Percentiles rank a stretch among this genome's conserved stretches.
These are phyloP conservation scores for Conoideocrella luteorostrata DNA, from an alignment of 2,329 filamentous ascomycete species.

Conservation along the genomic window DNA sequence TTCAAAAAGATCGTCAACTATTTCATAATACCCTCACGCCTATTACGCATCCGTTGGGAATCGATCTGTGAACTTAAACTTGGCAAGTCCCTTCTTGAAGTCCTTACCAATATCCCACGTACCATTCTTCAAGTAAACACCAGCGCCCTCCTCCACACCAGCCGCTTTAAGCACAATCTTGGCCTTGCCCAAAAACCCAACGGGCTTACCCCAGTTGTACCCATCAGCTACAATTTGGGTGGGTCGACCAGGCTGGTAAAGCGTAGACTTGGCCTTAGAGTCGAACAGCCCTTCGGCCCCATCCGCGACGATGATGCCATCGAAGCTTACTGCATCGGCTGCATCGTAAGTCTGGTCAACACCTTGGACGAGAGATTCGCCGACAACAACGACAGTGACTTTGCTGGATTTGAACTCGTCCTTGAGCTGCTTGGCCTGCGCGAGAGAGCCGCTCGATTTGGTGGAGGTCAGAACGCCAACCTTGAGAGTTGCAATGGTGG, in stretches of 20 bases:
- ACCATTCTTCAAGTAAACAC: slow-evolving; percentile 32
- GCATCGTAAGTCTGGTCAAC: slow-evolving; percentile 60
- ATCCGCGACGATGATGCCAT: slow-evolving; percentile 54
- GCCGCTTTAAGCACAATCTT: slow-evolving; percentile 31
- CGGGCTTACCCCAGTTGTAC: slow-evolving; percentile 65
- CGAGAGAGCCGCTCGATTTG: slow-evolving; percentile 34
- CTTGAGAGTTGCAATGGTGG: slow-evolving; percentile 55
- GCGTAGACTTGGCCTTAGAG: slow-evolving; percentile 34
- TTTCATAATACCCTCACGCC: background rate
- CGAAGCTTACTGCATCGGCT: slow-evolving; percentile 56
- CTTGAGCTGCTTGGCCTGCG: slow-evolving; percentile 44
- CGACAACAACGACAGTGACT: slow-evolving; percentile 54
- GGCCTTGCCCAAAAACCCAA: slow-evolving; percentile 50
- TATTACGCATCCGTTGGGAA: slow-evolving; percentile 47
- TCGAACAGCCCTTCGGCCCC: slow-evolving; percentile 49
- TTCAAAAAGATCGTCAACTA: slow-evolving; percentile 5
- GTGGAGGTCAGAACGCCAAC: slow-evolving; percentile 55
- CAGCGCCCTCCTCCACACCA: slow-evolving; percentile 36
- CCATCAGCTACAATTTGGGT: slow-evolving; percentile 55
- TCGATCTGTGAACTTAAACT: slow-evolving; percentile 60
- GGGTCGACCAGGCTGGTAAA: slow-evolving; percentile 60
- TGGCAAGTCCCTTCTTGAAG: slow-evolving; percentile 53
- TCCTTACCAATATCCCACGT: slow-evolving; percentile 32
- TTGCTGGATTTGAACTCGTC: slow-evolving; percentile 40
- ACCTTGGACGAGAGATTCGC: slow-evolving; percentile 46